Evolutionary conservation across 176 grass and related monocot genomes (phyloP), one percentile per base, ranked within the genome.

Genomic region (Urochloa ruziziensis): DNA sequence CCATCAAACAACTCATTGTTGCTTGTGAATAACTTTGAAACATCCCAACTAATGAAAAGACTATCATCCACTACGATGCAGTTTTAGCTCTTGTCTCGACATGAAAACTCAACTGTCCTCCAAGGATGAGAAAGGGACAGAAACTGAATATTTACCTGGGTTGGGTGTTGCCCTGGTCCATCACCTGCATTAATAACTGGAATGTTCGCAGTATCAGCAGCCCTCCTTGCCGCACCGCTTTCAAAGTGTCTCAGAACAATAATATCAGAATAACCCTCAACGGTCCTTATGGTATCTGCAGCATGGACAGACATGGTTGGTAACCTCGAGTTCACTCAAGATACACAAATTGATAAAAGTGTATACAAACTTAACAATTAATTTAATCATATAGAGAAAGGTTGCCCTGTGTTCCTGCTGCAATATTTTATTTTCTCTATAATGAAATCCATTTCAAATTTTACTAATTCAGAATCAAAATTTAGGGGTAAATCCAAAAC

Each of bases 161-260:
- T 93, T 61, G 89, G 93, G 81, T 98, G 96, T 54, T 95, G 91
- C 58, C 96, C 96, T 42, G 93, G 93, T 56, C 96, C 93, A 87
- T 98, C 93, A 32, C 91, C 91, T 37, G 93, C 91, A 85, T 98
- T 93, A 88, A 98, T 95, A 75, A 91, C 89, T 36, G 93, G 91
- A 93, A 98, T 92, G 46, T 73, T 44, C 0, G 93, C 93, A 19
- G 82, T 91, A 36, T 77, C 82, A 4, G 96, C 89, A 58, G 96
- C 93, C 83, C 89, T 88, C 46, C 67, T 91, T 65, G 96, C 91
- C 68, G 93, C 89, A 73, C 96, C 96, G 86, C 92, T 93, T 87
- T 98, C 93, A 65, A 93, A 98, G 82, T 98, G 91, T 15, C 96
- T 93, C 67, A 95, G 54, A 88, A 93, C 91, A 70, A 95, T 91